Percentiles rank a stretch among this genome's conserved stretches.
Conservation (phyloP, 768 basidiomycete species). For the Boletus vinaceobasis region DNA sequence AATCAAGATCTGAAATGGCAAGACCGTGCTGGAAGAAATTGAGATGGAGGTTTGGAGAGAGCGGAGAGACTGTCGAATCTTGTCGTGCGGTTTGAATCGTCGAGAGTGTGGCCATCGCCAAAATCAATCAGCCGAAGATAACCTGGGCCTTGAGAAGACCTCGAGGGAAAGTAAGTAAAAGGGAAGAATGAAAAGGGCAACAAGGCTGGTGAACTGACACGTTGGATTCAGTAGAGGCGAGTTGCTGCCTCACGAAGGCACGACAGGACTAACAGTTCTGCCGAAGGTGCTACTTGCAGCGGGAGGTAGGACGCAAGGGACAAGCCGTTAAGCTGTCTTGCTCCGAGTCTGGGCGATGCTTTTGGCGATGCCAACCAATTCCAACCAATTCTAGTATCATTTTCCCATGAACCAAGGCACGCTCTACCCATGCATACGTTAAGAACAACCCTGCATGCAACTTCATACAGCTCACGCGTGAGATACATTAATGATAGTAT, state of each 20-base stretch:
- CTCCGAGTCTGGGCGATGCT: slow-evolving; percentile 9
- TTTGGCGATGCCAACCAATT: slow-evolving; percentile 14
- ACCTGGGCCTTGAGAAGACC: slow-evolving; percentile 11
- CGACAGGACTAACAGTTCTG: not conserved
- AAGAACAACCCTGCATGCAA: too few species aligned
- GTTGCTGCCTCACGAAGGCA: not conserved
- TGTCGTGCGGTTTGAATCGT: slow-evolving; percentile 46
- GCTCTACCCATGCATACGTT: too few species aligned
- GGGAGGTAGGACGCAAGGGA: slow-evolving; percentile 1
- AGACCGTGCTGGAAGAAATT: slow-evolving; percentile 51
- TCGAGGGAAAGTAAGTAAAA: slow-evolving; percentile 10
- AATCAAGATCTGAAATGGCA: slow-evolving; percentile 56
- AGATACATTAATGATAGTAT: too few species aligned
- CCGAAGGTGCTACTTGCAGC: not conserved
- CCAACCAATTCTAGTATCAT: slow-evolving; percentile 22
- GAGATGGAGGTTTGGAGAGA: slow-evolving; percentile 35
- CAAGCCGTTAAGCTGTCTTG: not conserved
- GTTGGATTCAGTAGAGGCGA: not conserved
- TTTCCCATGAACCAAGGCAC: slow-evolving; percentile 18
- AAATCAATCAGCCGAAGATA: slow-evolving; percentile 23
- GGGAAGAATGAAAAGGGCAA: slow-evolving; percentile 4
- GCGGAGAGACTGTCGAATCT: slow-evolving; percentile 32
- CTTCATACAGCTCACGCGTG: too few species aligned
- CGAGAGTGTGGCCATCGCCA: slow-evolving; percentile 45
- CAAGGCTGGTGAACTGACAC: slow-evolving; percentile 3